Percentiles rank a stretch among this genome's conserved stretches.
Evolutionary conservation across 1,284 basidiomycete genomes (phyloP).

Genomic region (Amylostereum chailletii): DNA sequence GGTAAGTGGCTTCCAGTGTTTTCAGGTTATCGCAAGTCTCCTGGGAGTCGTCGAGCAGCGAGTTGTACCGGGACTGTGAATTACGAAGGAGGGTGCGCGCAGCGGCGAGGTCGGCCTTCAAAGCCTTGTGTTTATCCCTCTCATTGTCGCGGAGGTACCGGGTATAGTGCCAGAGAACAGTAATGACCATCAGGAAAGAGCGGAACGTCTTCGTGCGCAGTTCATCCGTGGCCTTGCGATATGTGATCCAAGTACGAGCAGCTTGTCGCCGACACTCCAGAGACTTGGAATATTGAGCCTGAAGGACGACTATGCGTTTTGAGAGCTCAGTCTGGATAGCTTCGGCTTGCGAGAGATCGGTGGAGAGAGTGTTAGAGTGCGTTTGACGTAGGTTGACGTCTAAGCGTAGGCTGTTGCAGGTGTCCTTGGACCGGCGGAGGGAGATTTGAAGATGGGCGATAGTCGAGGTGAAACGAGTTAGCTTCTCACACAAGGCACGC

Average conservation of each 20-base stretch:
- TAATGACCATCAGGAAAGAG: neutral
- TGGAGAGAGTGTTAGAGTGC: too few species aligned
- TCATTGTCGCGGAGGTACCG: neutral
- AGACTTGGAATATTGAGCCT: neutral
- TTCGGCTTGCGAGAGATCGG: too few species aligned
- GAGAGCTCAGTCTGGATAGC: neutral
- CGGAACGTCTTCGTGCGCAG: neutral
- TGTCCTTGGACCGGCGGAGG: neutral
- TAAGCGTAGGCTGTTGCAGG: neutral
- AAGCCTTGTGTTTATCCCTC: neutral
- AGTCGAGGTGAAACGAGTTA: neutral
- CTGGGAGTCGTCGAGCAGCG: neutral
- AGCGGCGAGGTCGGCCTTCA: slow-evolving; percentile 3
- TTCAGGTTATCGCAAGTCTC: neutral
- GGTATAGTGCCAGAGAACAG: slow-evolving; percentile 3
- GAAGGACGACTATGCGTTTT: too few species aligned
- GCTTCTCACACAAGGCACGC: neutral
- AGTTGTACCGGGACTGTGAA: slow-evolving; percentile 1
- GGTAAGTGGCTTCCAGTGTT: neutral
- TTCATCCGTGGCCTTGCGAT: neutral
- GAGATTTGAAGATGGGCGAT: neutral
- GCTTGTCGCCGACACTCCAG: neutral
- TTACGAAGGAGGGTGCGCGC: neutral
- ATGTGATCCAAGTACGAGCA: neutral
- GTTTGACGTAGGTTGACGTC: neutral